Evolutionary conservation across 164 flowering plant genomes (phyloP).

Genomic region (Vitis rupestris): DNA sequence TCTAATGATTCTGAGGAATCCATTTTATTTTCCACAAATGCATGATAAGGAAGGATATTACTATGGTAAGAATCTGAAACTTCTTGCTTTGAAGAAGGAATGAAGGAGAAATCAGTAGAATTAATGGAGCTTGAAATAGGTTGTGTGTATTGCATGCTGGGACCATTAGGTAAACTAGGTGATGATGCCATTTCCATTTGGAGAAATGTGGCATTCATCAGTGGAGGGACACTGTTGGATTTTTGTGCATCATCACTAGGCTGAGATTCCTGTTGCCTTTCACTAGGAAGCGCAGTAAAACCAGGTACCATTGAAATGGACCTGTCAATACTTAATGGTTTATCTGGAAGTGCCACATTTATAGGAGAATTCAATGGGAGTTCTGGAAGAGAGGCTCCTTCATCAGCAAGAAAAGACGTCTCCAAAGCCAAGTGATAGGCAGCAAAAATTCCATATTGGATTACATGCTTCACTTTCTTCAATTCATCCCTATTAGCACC

Average conservation of each 20-base stretch:
- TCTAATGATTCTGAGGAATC: constrained; percentile 17
- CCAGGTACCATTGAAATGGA: constrained; percentile 90
- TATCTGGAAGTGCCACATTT: constrained; percentile 83
- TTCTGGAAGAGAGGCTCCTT: constrained; percentile 94
- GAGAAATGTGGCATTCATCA: constrained; percentile 10
- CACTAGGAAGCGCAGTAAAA: constrained; percentile 41
- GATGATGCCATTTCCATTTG: constrained; percentile 16
- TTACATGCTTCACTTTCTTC: constrained; percentile 93
- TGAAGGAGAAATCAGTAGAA: constrained; percentile 20
- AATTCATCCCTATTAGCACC: constrained; percentile 90
- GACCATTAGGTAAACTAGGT: constrained; percentile 24
- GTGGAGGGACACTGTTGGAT: constrained; percentile 28
- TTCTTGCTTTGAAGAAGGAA: constrained; percentile 11
- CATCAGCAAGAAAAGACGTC: constrained; percentile 98
- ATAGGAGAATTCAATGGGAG: constrained; percentile 74
- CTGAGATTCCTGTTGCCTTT: constrained; percentile 37
- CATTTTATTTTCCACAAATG: constrained; percentile 18
- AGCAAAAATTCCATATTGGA: constrained; percentile 94
- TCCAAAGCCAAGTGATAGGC: constrained; percentile 98
- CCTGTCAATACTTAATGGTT: constrained; percentile 62
- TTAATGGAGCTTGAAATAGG: constrained; percentile 16
- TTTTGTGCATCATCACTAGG: constrained; percentile 32
- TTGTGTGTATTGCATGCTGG: constrained; percentile 16
- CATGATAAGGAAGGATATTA: constrained; percentile 22
- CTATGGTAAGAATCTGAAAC: constrained; percentile 18